Evolutionary conservation across 352 stramenopile genomes (phyloP).

Genomic region (Globisporangium middletonii): DNA sequence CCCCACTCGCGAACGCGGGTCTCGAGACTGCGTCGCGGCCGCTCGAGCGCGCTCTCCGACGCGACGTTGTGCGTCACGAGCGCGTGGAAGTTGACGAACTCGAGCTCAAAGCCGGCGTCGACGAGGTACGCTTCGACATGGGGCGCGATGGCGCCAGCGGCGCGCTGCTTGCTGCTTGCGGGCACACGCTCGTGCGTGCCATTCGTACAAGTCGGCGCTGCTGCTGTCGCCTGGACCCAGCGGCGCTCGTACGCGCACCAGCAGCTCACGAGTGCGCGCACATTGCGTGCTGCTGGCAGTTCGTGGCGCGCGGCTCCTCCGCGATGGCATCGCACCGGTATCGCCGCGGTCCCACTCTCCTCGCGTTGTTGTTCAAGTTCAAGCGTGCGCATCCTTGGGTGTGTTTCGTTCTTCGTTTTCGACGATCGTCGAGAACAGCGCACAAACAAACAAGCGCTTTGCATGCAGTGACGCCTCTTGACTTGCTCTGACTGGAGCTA

Average conservation of each 20-base stretch:
- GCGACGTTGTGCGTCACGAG: slow-evolving; percentile 5
- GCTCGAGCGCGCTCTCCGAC: slow-evolving; percentile 8
- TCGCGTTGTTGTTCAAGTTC: not conserved
- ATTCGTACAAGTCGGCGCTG: too few species aligned
- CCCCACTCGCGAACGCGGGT: slow-evolving; percentile 12
- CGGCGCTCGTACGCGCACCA: slow-evolving; percentile 12
- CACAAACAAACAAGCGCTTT: too few species aligned
- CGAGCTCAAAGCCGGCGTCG: not conserved
- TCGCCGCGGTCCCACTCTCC: not conserved
- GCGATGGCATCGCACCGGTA: slow-evolving; percentile 1
- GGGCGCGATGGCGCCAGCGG: not conserved
- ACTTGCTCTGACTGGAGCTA: too few species aligned
- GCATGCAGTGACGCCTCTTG: too few species aligned
- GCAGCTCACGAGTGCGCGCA: slow-evolving; percentile 14
- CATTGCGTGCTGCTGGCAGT: not conserved
- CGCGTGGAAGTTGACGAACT: too few species aligned
- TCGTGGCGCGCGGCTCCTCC: not conserved
- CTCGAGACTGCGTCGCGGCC: slow-evolving; percentile 3
- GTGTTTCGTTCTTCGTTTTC: too few species aligned
- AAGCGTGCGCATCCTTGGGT: not conserved
- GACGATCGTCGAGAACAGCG: too few species aligned
- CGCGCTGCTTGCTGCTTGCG: not conserved
- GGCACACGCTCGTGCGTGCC: not conserved
- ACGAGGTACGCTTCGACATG: not conserved
- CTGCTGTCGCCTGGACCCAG: slow-evolving; percentile 1